phyloP scores from a whole-genome alignment of 805 yeast species.

The Wickerhamiella lipophila region DNA sequence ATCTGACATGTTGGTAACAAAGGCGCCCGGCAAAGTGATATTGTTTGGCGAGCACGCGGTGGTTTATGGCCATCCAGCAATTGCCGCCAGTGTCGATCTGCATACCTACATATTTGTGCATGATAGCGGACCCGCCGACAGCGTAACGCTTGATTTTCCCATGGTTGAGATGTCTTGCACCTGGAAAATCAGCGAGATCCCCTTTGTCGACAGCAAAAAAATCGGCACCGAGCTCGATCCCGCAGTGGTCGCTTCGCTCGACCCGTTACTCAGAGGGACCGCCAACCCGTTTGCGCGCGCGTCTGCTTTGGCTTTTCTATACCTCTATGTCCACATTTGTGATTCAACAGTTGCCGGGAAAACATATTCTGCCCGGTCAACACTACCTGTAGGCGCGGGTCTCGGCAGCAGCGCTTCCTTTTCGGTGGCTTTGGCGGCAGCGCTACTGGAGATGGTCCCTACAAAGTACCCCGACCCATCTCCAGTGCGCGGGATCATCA shows the following conservation, averaged over 20 bases:
- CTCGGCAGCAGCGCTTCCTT: constrained; percentile 88
- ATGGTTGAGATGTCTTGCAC: constrained; percentile 55
- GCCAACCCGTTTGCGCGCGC: constrained; percentile 45
- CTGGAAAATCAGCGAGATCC: constrained; percentile 53
- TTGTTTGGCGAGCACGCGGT: constrained; percentile 96
- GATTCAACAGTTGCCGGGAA: constrained; percentile 36
- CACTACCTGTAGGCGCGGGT: constrained; percentile 93
- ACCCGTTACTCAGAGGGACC: constrained; percentile 18
- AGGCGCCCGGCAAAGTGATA: constrained; percentile 95
- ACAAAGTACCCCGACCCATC: background rate
- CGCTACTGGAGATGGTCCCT: constrained; percentile 34
- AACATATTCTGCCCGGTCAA: constrained; percentile 58
- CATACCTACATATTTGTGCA: constrained; percentile 68
- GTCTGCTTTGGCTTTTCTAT: constrained; percentile 75
- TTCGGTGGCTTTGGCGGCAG: constrained; percentile 71
- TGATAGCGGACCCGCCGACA: constrained; percentile 30
- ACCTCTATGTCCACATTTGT: constrained; percentile 54
- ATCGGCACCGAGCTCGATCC: constrained; percentile 10
- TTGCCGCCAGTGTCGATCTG: constrained; percentile 85
- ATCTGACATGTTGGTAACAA: constrained; percentile 45
- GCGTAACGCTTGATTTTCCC: constrained; percentile 61
- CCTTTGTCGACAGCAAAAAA: constrained; percentile 30
- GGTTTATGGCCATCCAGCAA: constrained; percentile 84
- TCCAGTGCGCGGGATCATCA: constrained; percentile 37
- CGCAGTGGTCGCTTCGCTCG: constrained; percentile 13